Conservation (phyloP, 228 moss, liverwort and hornwort species). For the Sphagnum fallax region DNA sequence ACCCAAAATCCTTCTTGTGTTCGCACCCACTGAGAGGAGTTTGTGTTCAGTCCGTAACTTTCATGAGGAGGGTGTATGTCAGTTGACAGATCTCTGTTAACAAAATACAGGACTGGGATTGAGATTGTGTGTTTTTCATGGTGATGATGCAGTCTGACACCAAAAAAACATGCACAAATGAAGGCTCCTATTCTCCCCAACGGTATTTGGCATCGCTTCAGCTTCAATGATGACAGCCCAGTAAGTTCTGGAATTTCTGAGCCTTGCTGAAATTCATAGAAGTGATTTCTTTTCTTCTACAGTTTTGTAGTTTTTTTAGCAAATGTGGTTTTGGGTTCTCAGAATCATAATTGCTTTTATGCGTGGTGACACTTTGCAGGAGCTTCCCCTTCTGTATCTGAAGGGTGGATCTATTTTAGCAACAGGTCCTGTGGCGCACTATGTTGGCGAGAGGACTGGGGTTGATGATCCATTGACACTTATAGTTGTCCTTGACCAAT, state of each 20-base stretch:
- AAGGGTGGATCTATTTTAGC: slow-evolving; percentile 81
- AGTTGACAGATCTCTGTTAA: no score
- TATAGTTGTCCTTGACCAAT: slow-evolving; percentile 58
- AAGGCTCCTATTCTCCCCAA: slow-evolving; percentile 42
- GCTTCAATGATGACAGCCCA: slow-evolving; percentile 73
- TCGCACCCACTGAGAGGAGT: no score
- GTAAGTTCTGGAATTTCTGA: slow-evolving; percentile 15
- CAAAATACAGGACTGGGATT: no score
- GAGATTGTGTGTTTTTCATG: no score
- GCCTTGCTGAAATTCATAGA: no score
- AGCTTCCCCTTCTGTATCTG: slow-evolving; percentile 77
- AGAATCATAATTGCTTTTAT: no score
- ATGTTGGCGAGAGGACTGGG: slow-evolving; percentile 41
- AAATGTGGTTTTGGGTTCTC: no score
- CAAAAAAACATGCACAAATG: slow-evolving; percentile 22
- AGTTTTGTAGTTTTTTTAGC: no score
- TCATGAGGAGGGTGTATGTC: no score
- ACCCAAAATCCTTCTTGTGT: no score
- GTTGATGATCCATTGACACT: slow-evolving; percentile 53
- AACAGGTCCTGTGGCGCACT: slow-evolving; percentile 66
- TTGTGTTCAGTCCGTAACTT: no score
- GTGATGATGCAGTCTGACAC: slow-evolving; percentile 35
- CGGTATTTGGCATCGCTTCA: slow-evolving; percentile 88
- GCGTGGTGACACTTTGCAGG: slow-evolving; percentile 24
- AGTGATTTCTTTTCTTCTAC: no score